phyloP scores from a whole-genome alignment of 2,329 filamentous ascomycete genomes.

The Rhinocladiella mackenziei region DNA sequence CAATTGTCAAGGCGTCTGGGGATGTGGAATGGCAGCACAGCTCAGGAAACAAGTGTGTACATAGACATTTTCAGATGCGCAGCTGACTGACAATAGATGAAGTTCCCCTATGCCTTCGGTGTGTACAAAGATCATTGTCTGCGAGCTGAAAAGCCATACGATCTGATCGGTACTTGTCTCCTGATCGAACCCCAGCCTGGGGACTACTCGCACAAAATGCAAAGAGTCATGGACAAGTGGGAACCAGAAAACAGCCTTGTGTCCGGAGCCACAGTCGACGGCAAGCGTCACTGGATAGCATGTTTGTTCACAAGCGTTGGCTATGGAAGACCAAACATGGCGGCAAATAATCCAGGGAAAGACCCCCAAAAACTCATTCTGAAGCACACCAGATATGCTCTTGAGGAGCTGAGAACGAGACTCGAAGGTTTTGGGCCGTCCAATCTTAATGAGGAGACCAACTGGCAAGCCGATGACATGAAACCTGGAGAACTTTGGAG shows the following conservation, averaged over 20 bases:
- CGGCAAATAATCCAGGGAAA: constrained; percentile 26
- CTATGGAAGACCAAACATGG: constrained; percentile 44
- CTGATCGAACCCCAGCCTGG: constrained; percentile 50
- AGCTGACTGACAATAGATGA: background rate
- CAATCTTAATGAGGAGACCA: constrained; percentile 10
- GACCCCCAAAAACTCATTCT: constrained; percentile 46
- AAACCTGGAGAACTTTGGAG: constrained; percentile 42
- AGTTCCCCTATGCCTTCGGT: constrained; percentile 51
- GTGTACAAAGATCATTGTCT: constrained; percentile 49
- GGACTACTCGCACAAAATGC: constrained; percentile 27
- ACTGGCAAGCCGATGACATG: constrained; percentile 13
- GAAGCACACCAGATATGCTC: constrained; percentile 46
- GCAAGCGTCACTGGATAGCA: constrained; percentile 51
- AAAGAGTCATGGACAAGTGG: constrained; percentile 2
- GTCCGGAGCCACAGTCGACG: constrained; percentile 5
- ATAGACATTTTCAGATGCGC: background rate
- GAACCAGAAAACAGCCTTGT: background rate
- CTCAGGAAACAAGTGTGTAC: constrained; percentile 43
- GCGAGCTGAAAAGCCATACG: constrained; percentile 17
- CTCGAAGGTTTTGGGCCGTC: constrained; percentile 34
- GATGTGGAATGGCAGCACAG: constrained; percentile 53
- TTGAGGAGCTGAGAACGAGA: constrained; percentile 47
- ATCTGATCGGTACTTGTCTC: constrained; percentile 44
- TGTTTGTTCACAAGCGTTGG: constrained; percentile 56
- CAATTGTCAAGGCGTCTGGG: constrained; percentile 57